Evolutionary conservation across 2,329 filamentous ascomycete genomes (phyloP), one percentile per base, ranked within the genome.

Genomic region (Cucurbitaria berberidis): DNA sequence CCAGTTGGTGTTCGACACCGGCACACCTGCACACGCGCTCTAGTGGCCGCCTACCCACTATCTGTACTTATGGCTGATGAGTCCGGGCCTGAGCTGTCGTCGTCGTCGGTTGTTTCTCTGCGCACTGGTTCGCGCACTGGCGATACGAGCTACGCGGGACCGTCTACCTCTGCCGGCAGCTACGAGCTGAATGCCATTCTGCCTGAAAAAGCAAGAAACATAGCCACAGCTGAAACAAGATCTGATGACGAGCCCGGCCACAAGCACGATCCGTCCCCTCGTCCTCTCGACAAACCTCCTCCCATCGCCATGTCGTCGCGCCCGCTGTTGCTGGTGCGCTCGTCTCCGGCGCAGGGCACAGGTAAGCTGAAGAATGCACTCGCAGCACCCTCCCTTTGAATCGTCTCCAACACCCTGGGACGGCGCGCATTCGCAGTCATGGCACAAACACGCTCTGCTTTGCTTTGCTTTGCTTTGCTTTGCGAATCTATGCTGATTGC

Each of bases 301-400:
- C 53, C 57, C 45, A 51, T 52, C 45, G 52, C 56, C 49, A 51
- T 64, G 55, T 57, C 81, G 79, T 81, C 80, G 55, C 77, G 76
- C 69, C 76, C 81, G 57, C 84, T 84, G 53, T 80, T 87, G 51
- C 76, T 88, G 48, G 74, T 85, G 69, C 82, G 83, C 55, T 84
- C 84, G 44, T 84, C 84, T 59, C 84, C 84, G 38, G 83, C 82
- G 29, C 80, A 83, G 68, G 84, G 83, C 51, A 85, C 83, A 30
- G 64, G 64, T 68, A 64, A 65, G 64, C 60, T 58, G 59, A 53
- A 55, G 36, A 48, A 39, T 41, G 53, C 41, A 51, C 49, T 51
- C 53, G 40, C 49, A 48, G 38, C 39, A 41, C 39, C 41, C 42
- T 30, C 47, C 46, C 32, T 18, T 34, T 13, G 34, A 19, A 34